These are phyloP conservation scores for Trebouxia sp. DNA, from an alignment of 139 green algal genomes.

Conservation along the genomic window DNA sequence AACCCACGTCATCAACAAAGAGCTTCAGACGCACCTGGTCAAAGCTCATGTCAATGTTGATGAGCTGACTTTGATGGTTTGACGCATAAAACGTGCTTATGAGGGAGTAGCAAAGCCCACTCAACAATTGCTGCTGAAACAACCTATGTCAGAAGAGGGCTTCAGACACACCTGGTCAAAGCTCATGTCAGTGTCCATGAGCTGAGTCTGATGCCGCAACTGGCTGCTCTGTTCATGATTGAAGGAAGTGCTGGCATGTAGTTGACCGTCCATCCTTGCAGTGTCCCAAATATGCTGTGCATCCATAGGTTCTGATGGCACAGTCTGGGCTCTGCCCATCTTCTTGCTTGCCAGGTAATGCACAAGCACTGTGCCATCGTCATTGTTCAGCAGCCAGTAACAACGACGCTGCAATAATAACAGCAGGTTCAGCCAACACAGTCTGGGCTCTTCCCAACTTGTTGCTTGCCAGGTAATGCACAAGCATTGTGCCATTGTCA, in stretches of 20 bases:
- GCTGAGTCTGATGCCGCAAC: neutral
- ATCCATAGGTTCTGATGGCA: neutral
- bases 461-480: conserved; percentile 80
- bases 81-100: too few species aligned
- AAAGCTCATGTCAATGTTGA: too few species aligned
- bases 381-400: conserved; percentile 76
- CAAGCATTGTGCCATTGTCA: conserved; percentile 52
- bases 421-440: too few species aligned
- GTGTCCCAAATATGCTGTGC: neutral
- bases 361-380: conserved; percentile 57
- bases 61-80: too few species aligned
- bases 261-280: neutral
- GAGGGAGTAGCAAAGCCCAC: too few species aligned
- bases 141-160: too few species aligned
- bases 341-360: conserved; percentile 55
- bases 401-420: conserved; percentile 69
- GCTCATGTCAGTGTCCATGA: neutral
- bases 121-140: too few species aligned
- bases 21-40: too few species aligned
- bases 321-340: neutral
- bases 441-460: too few species aligned
- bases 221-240: neutral
- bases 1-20: too few species aligned
- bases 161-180: conserved; percentile 4
- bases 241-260: neutral